Base-by-base conservation (phyloP, 2,329 filamentous ascomycete genomes). In the Cladophialophora psammophila region DNA sequence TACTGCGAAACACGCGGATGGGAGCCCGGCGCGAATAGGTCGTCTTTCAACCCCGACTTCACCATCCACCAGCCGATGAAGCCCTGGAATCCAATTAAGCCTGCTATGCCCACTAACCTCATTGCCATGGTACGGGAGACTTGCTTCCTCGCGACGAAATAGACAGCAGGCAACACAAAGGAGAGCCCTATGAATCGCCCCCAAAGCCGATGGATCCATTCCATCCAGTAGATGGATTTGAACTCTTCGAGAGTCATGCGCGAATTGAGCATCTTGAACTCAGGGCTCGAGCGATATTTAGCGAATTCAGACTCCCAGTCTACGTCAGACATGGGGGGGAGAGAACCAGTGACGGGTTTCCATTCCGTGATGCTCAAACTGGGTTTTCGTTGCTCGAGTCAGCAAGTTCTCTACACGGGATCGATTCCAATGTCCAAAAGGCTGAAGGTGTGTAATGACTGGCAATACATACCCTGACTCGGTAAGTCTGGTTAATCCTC, bases 61-160 rank as follows among this genome's bases (percentile, higher is more conserved):
- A 99, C 95, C 95, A 99, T 99, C 93, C 95, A 99, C 95, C 95
- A 99, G 63, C 95, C 95, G 71, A 99, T 90, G 75, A 95, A 87
- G 53, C 95, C 95, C 79, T 99, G 95, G 79, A 97, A 95, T 63
- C 93, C 95, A 75, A 99, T 97, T 74, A 98, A 84, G 57, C 86
- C 88, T 52, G 92, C 92, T 70, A 99, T 98, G 12, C 93, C 94
- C 48, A 88, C 81, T 13, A 99, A 84, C 69, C 91, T 90, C 73
- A 84, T 78, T 15, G 93, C 89, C 90, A 97, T 96, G 61, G 87
- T 88, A 60, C 84, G 84, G 31, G 92, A 91, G 54, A 98, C 94
- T 69, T 88, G 88, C 71, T 91, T 88, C 52, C 91, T 89, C 20
- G 90, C 89, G 75, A 97, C 87, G 76, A 98, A 96, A 84, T 97